These are phyloP conservation scores for Kwoniella shivajii DNA, from an alignment of 1,284 basidiomycete species.

Conservation along the genomic window DNA sequence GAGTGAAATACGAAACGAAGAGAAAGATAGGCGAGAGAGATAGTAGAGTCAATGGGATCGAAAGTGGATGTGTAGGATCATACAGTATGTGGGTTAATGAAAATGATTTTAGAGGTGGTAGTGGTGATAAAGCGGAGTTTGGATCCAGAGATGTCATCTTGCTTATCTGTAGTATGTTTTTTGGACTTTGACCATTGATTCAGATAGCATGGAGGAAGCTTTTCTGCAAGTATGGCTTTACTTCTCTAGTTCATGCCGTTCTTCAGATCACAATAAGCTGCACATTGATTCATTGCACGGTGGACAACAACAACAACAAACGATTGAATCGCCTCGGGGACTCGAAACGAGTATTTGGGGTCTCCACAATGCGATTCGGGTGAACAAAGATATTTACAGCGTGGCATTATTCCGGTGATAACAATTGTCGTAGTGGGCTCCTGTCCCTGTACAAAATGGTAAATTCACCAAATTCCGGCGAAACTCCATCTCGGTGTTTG, in stretches of 20 bases:
- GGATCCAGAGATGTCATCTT: constrained; percentile 26
- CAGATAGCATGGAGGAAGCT: too few relatives aligned
- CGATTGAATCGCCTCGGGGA: neutral
- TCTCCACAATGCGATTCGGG: neutral
- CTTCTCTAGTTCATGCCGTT: too few relatives aligned
- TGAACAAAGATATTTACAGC: neutral
- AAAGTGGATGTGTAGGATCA: constrained; percentile 42
- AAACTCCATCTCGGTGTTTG: constrained; percentile 14
- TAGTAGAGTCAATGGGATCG: constrained; percentile 49
- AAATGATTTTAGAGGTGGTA: constrained; percentile 44
- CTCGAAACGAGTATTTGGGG: neutral
- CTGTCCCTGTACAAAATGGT: neutral
- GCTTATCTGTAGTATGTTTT: too few relatives aligned
- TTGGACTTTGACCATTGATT: too few relatives aligned
- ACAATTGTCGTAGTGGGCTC: neutral
- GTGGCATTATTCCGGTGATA: neutral
- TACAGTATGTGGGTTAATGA: constrained; percentile 50
- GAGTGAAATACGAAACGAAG: constrained; percentile 52
- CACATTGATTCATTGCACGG: too few relatives aligned
- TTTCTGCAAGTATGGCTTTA: too few relatives aligned
- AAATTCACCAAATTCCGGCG: constrained; percentile 15
- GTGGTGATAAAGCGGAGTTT: constrained; percentile 4
- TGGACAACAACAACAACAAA: too few relatives aligned
- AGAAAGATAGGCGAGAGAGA: constrained; percentile 53
- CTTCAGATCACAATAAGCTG: too few relatives aligned